phyloP scores from a whole-genome alignment of 2,329 filamentous ascomycete species.

The Tolypocladium tundrense region DNA sequence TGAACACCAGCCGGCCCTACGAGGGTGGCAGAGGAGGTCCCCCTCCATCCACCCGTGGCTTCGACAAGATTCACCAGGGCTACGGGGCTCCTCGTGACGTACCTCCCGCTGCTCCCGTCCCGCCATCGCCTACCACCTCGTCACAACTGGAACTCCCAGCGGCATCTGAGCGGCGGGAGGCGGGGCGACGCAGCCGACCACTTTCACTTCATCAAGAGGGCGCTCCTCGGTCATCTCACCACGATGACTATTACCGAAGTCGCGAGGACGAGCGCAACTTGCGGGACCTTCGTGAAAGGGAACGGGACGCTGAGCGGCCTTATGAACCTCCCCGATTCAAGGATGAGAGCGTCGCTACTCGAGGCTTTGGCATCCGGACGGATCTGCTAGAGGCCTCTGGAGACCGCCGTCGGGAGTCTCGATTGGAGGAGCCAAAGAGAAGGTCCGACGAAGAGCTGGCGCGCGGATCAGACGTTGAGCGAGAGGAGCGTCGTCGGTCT shows the following conservation, averaged over 20 bases:
- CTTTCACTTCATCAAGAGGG: conserved; percentile 45
- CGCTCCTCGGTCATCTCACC: conserved; percentile 28
- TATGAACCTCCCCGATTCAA: conserved; percentile 25
- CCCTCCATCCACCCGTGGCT: conserved; percentile 58
- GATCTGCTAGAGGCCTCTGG: conserved; percentile 24
- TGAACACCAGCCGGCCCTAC: conserved; percentile 21
- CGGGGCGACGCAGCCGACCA: conserved; percentile 26
- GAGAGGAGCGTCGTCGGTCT: conserved; percentile 16
- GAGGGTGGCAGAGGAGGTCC: conserved; percentile 37
- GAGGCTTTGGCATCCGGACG: conserved; percentile 44
- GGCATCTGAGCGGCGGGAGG: conserved; percentile 9
- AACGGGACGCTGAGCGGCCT: conserved; percentile 21
- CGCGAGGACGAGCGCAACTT: conserved; percentile 36
- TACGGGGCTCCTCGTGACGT: conserved; percentile 37
- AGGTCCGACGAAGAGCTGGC: conserved; percentile 19
- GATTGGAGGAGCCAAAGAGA: conserved; percentile 16
- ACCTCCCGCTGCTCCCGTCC: conserved; percentile 29
- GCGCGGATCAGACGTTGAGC: conserved; percentile 17
- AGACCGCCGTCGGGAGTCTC: conserved; percentile 23
- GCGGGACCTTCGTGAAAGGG: conserved; percentile 29
- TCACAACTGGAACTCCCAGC: conserved; percentile 9
- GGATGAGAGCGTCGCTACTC: conserved; percentile 34
- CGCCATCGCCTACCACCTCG: conserved; percentile 20
- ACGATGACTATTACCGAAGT: conserved; percentile 37
- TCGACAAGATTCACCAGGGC: conserved; percentile 54